Evolutionary conservation across 164 flowering plant species (phyloP).

Genomic region (Aristolochia californica): DNA sequence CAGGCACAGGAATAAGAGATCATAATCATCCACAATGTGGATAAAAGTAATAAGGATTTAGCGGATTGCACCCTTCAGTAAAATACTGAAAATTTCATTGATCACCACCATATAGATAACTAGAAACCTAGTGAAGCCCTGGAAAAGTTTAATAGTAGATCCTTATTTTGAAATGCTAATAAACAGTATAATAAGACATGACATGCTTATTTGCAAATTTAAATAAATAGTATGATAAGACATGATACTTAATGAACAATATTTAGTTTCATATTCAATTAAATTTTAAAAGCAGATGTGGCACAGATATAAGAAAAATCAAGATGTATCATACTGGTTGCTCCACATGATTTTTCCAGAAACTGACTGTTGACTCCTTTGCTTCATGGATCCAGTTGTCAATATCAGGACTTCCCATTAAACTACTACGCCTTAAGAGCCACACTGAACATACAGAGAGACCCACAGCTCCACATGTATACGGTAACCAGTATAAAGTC

Average conservation of each 20-base stretch:
- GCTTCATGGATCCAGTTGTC: conserved; percentile 92
- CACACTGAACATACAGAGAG: conserved; percentile 74
- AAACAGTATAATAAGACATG: not conserved
- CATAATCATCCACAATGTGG: no score
- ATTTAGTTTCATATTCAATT: no score
- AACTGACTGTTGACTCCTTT: conserved; percentile 51
- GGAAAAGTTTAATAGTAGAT: not conserved
- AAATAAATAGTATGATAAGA: no score
- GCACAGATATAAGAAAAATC: not conserved
- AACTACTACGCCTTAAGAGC: conserved; percentile 80
- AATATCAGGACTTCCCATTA: conserved; percentile 90
- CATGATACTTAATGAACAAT: no score
- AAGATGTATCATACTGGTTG: conserved; percentile 52
- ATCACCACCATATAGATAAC: not conserved
- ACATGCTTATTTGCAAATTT: not conserved
- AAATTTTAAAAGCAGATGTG: not conserved
- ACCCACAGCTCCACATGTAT: conserved; percentile 85
- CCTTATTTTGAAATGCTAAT: no score
- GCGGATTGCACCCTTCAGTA: no score
- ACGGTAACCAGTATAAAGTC: conserved; percentile 66
- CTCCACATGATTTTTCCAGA: conserved; percentile 90
- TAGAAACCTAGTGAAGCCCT: not conserved
- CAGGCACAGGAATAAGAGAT: no score
- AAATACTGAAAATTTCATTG: no score
- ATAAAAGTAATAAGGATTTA: no score